Conservation (phyloP, 2,329 filamentous ascomycete genomes). For the Aspergillus aculeatus region DNA sequence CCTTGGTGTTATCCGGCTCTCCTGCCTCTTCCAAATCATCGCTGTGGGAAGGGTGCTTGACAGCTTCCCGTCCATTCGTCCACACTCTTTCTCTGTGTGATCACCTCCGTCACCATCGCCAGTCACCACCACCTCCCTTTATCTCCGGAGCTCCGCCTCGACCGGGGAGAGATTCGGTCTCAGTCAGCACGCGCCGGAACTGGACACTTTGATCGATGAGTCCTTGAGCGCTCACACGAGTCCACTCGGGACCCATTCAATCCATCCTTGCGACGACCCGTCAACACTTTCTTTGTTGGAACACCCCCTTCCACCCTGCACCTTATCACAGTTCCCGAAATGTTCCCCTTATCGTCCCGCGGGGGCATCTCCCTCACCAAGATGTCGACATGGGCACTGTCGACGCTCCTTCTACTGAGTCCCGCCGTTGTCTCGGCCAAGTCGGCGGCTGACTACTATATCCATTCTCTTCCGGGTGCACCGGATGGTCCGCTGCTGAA, state of each 20-base stretch:
- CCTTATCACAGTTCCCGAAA: slow-evolving; percentile 8
- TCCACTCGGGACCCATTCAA: slow-evolving; percentile 17
- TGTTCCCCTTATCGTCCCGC: slow-evolving; percentile 22
- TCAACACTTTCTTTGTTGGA: not conserved
- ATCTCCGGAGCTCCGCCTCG: not conserved
- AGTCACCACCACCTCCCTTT: not conserved
- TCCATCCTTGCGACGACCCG: not conserved
- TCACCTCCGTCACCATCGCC: not conserved
- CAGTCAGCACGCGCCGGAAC: slow-evolving; percentile 2
- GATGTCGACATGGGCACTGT: slow-evolving; percentile 27
- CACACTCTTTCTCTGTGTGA: not conserved
- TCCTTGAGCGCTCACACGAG: slow-evolving; percentile 15
- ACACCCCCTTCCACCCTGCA: not conserved
- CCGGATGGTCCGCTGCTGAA: slow-evolving; percentile 77
- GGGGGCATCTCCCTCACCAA: slow-evolving; percentile 13
- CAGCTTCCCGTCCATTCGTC: too few species aligned
- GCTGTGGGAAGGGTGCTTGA: not conserved
- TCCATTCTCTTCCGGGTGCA: slow-evolving; percentile 78
- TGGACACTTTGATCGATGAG: slow-evolving; percentile 14
- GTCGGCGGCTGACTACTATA: slow-evolving; percentile 82
- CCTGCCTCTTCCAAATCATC: not conserved
- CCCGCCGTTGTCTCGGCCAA: slow-evolving; percentile 40
- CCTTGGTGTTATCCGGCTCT: not conserved
- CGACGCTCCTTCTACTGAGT: slow-evolving; percentile 27
- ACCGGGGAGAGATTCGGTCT: not conserved